Percentiles rank a stretch among this genome's conserved stretches.
phyloP scores from a whole-genome alignment of 805 yeast species.

The Sugiyamaella chiloensis region DNA sequence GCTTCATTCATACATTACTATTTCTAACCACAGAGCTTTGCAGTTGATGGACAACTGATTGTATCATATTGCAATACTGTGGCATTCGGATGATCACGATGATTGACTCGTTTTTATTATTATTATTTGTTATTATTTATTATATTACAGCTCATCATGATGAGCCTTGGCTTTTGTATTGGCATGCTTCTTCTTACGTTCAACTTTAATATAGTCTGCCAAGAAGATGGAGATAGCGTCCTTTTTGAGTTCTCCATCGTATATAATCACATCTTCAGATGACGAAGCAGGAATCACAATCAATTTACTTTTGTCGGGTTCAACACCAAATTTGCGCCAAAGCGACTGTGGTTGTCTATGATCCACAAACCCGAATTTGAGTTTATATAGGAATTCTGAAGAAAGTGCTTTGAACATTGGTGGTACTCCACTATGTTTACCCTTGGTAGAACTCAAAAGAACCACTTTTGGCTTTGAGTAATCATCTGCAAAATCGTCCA shows the following conservation, averaged over 20 bases:
- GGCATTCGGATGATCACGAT: slow-evolving; percentile 25
- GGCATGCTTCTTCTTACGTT: background rate
- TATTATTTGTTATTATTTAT: no score
- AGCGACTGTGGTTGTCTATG: slow-evolving; percentile 28
- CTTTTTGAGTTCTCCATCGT: slow-evolving; percentile 31
- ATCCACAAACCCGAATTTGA: slow-evolving; percentile 28
- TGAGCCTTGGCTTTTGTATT: background rate
- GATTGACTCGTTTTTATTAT: no score
- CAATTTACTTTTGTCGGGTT: slow-evolving; percentile 25
- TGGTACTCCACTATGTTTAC: slow-evolving; percentile 28
- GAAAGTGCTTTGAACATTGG: slow-evolving; percentile 33
- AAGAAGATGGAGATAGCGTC: slow-evolving; percentile 26
- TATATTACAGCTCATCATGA: no score
- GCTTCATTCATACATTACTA: background rate
- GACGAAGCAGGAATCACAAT: slow-evolving; percentile 23
- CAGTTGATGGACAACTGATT: slow-evolving; percentile 25
- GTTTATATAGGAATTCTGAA: slow-evolving; percentile 29
- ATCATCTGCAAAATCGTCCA: slow-evolving; percentile 27
- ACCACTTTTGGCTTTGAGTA: slow-evolving; percentile 27
- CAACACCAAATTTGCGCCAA: slow-evolving; percentile 25
- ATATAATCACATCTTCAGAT: slow-evolving; percentile 25
- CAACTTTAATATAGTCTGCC: slow-evolving; percentile 1
- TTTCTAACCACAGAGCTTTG: slow-evolving; percentile 17
- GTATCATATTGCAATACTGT: slow-evolving; percentile 27
- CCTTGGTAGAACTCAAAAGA: slow-evolving; percentile 28